Percentiles rank a stretch among this genome's conserved stretches.
Evolutionary conservation across 1,284 basidiomycete genomes (phyloP).

Genomic region (Sporisorium graminicola): DNA sequence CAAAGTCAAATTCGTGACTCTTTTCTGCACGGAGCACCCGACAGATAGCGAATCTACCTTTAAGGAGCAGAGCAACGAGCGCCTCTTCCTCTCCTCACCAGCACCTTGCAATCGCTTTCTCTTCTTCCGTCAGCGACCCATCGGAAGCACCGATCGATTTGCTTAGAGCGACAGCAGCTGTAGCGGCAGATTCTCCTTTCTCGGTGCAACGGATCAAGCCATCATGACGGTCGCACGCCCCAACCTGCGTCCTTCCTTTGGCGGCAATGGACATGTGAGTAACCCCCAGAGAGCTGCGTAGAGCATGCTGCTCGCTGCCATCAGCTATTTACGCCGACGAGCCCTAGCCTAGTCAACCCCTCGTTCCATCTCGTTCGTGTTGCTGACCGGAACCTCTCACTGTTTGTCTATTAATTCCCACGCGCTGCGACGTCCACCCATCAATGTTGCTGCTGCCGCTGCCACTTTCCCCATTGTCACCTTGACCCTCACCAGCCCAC

Average conservation of each 20-base stretch:
- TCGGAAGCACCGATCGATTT: neutral
- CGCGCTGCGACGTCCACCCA: neutral
- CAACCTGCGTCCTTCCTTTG: conserved; percentile 29
- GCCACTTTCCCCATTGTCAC: neutral
- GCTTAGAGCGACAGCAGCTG: too few relatives aligned
- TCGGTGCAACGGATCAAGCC: neutral
- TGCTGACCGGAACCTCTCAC: conserved; percentile 1
- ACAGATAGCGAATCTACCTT: neutral
- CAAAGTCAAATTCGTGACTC: too few relatives aligned
- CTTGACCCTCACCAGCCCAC: conserved; percentile 21
- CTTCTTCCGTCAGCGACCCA: neutral
- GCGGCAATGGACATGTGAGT: conserved; percentile 43
- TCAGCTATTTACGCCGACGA: too few relatives aligned
- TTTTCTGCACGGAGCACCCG: conserved; percentile 15
- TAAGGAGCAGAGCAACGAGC: neutral
- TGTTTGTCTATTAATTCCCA: neutral
- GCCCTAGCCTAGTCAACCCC: too few relatives aligned
- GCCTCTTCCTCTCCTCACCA: neutral
- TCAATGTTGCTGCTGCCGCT: neutral
- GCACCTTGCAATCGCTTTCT: neutral
- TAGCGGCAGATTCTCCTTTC: too few relatives aligned
- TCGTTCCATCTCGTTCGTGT: neutral
- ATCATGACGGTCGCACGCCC: conserved; percentile 42
- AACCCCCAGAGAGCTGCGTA: neutral
- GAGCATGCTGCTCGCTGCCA: too few relatives aligned